phyloP scores from a whole-genome alignment of 805 yeast genomes.

The Phaffomyces opuntiae region DNA sequence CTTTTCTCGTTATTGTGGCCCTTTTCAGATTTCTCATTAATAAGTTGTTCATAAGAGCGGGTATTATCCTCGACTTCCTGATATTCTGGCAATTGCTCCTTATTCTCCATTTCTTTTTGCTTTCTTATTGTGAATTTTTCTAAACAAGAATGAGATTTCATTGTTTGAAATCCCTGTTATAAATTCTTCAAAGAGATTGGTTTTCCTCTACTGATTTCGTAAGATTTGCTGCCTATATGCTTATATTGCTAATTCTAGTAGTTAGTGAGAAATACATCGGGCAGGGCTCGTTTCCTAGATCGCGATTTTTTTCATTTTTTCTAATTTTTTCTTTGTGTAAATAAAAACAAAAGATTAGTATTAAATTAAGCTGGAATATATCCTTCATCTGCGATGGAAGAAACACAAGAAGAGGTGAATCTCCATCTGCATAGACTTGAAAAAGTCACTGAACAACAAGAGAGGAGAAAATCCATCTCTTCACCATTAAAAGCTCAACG shows the following conservation, averaged over 20 bases:
- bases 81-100: too few species aligned
- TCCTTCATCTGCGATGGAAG: background rate
- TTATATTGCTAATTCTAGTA: too few species aligned
- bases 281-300: too few species aligned
- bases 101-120: background rate
- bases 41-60: too few species aligned
- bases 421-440: background rate
- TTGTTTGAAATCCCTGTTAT: background rate
- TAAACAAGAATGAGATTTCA: constrained; percentile 1
- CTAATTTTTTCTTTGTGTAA: background rate
- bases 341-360: background rate
- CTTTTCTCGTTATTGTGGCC: background rate
- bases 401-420: background rate
- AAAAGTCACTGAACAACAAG: background rate
- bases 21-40: background rate
- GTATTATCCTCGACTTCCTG: too few species aligned
- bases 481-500: background rate
- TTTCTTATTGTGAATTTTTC: constrained; percentile 2
- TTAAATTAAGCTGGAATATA: background rate
- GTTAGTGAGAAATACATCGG: too few species aligned
- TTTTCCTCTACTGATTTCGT: too few species aligned
- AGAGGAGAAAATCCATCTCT: background rate
- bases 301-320: background rate
- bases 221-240: too few species aligned
- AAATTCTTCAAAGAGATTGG: too few species aligned